Evolutionary conservation across 2,329 filamentous ascomycete species (phyloP).

Genomic region (Blumeria hordei): DNA sequence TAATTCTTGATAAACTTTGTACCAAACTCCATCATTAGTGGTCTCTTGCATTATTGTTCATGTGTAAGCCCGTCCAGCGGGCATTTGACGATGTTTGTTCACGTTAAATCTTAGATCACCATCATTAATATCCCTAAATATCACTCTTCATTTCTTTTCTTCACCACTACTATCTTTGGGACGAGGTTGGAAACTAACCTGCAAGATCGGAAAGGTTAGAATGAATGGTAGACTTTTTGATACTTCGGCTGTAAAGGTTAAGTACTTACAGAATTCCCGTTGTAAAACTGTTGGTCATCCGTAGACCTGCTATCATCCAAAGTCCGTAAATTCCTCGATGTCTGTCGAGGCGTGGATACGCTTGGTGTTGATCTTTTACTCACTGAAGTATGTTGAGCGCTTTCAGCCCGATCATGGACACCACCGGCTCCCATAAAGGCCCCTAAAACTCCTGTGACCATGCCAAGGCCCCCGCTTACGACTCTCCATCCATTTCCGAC

Average conservation of each 20-base stretch:
- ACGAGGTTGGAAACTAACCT: background rate
- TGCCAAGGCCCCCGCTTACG: slow-evolving; percentile 19
- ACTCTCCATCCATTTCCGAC: slow-evolving; percentile 9
- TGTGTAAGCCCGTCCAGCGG: background rate
- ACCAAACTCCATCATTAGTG: slow-evolving; percentile 3
- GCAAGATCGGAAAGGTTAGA: background rate
- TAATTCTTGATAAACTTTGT: no score
- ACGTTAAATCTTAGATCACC: no score
- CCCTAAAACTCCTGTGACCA: slow-evolving; percentile 19
- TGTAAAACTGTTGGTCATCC: slow-evolving; percentile 53
- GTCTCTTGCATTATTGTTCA: slow-evolving; percentile 10
- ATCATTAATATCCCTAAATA: background rate
- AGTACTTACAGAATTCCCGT: slow-evolving; percentile 55
- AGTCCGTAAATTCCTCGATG: slow-evolving; percentile 22
- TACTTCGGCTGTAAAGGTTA: slow-evolving; percentile 5
- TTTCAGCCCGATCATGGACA: background rate
- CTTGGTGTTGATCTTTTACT: background rate
- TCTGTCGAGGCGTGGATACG: slow-evolving; percentile 9
- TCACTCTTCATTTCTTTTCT: background rate
- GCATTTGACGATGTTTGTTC: no score
- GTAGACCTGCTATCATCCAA: slow-evolving; percentile 28
- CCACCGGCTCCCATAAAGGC: slow-evolving; percentile 20
- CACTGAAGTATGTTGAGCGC: slow-evolving; percentile 3
- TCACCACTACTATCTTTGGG: background rate
- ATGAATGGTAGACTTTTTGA: background rate